phyloP scores from a whole-genome alignment of 2,329 filamentous ascomycete genomes.

The Botryotinia globosa region DNA sequence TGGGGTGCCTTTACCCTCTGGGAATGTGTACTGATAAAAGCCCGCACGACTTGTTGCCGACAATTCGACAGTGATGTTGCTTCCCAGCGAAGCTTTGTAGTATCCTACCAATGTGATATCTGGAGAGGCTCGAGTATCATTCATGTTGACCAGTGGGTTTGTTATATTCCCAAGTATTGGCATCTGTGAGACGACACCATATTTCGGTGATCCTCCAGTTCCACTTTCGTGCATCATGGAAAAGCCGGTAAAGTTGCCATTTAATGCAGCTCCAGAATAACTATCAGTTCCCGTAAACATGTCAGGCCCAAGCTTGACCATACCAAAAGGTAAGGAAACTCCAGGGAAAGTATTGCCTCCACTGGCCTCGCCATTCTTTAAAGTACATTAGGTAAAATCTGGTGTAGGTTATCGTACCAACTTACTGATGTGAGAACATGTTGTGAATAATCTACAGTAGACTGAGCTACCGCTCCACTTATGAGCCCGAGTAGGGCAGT shows the following conservation, averaged over 20 bases:
- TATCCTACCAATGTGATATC: conserved; percentile 58
- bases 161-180: conserved; percentile 48
- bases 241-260: conserved; percentile 56
- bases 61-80: conserved; percentile 56
- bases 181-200: conserved; percentile 61
- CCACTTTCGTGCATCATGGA: conserved; percentile 64
- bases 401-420: not conserved
- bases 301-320: conserved; percentile 26
- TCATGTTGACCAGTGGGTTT: conserved; percentile 55
- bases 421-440: conserved; percentile 21
- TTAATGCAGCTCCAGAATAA: conserved; percentile 51
- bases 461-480: not conserved
- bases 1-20: conserved; percentile 37
- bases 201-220: conserved; percentile 67
- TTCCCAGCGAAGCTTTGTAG: conserved; percentile 55
- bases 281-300: conserved; percentile 45
- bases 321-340: conserved; percentile 25
- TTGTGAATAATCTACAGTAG: conserved; percentile 17
- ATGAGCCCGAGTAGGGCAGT: conserved; percentile 9
- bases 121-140: conserved; percentile 49
- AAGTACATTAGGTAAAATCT: not conserved
- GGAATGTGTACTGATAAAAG: conserved; percentile 59
- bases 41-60: conserved; percentile 55
- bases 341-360: conserved; percentile 26
- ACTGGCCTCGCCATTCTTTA: conserved; percentile 14